phyloP scores from a whole-genome alignment of 495 filamentous ascomycete genomes.

The Pyrenula massariospora region DNA sequence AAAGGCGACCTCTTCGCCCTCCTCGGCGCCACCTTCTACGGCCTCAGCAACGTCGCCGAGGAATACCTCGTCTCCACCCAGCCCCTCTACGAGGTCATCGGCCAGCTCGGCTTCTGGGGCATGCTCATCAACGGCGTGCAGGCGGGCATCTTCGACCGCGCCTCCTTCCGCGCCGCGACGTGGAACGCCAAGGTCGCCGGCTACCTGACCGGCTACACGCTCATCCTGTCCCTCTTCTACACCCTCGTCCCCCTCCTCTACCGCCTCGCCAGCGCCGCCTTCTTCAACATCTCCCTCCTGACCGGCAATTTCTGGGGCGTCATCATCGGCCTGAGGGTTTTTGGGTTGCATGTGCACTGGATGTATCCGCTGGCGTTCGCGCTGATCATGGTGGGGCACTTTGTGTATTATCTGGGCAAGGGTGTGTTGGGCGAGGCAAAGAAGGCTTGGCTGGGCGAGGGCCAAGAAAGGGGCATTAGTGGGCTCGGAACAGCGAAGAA shows the following conservation, averaged over 20 bases:
- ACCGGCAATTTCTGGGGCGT: conserved; percentile 98
- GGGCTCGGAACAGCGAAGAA: conserved; percentile 83
- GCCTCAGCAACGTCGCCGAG: conserved; percentile 78
- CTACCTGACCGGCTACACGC: conserved; percentile 78
- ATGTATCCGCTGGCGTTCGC: conserved; percentile 95
- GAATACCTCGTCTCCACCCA: conserved; percentile 83
- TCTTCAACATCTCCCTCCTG: conserved; percentile 91
- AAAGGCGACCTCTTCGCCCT: conserved; percentile 92
- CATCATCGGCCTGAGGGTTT: conserved; percentile 76
- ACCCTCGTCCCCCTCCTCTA: conserved; percentile 74
- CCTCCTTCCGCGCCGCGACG: conserved; percentile 50
- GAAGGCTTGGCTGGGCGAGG: conserved; percentile 87
- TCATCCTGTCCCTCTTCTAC: conserved; percentile 77
- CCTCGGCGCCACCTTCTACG: conserved; percentile 82
- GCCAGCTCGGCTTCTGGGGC: conserved; percentile 80
- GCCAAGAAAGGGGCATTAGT: conserved; percentile 69
- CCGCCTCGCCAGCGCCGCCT: conserved; percentile 78
- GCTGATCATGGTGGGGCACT: conserved; percentile 69
- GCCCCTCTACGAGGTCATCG: conserved; percentile 87
- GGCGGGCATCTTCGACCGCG: conserved; percentile 79
- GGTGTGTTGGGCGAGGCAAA: conserved; percentile 70
- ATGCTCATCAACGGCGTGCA: conserved; percentile 86
- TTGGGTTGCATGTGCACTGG: conserved; percentile 70
- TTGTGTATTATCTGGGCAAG: conserved; percentile 73
- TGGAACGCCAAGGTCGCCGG: conserved; percentile 56